These are phyloP conservation scores for Dipteronia dyeriana DNA, from an alignment of 345 rosid species.

Conservation along the genomic window DNA sequence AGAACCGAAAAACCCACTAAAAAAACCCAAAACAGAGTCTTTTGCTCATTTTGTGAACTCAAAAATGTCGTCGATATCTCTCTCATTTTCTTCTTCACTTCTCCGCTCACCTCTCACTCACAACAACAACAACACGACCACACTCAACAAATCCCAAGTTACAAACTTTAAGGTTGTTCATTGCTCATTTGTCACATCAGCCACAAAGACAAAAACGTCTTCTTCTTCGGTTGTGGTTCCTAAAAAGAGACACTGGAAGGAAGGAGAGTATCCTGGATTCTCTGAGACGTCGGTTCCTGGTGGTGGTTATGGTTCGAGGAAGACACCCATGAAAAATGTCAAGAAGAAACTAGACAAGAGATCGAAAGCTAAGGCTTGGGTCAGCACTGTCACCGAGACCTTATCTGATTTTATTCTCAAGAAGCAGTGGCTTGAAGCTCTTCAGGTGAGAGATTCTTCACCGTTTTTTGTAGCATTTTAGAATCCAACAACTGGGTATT, in stretches of 20 bases:
- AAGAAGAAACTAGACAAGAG: constrained; percentile 75
- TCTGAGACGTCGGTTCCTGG: constrained; percentile 34
- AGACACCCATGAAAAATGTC: constrained; percentile 61
- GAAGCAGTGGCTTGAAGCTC: constrained; percentile 82
- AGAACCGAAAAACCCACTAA: neutral
- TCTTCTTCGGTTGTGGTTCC: constrained; percentile 33
- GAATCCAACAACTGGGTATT: constrained; percentile 11
- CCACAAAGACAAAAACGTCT: neutral
- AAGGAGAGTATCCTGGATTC: constrained; percentile 74
- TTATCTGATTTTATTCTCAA: constrained; percentile 71
- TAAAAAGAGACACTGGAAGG: constrained; percentile 72
- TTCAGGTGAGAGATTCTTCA: constrained; percentile 45
- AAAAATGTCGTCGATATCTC: constrained; percentile 37
- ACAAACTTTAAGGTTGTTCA: constrained; percentile 14
- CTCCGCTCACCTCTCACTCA: constrained; percentile 44
- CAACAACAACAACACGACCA: constrained; percentile 5
- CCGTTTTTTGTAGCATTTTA: neutral
- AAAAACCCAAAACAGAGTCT: neutral
- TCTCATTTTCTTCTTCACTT: constrained; percentile 64
- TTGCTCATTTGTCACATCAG: constrained; percentile 30
- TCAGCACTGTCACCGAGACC: constrained; percentile 71
- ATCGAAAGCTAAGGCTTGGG: constrained; percentile 75
- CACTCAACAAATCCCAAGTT: constrained; percentile 6
- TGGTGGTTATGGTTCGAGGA: constrained; percentile 26
- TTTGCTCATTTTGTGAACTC: neutral